These are phyloP conservation scores for Botryotinia calthae DNA, from an alignment of 2,329 filamentous ascomycete genomes.

Conservation along the genomic window DNA sequence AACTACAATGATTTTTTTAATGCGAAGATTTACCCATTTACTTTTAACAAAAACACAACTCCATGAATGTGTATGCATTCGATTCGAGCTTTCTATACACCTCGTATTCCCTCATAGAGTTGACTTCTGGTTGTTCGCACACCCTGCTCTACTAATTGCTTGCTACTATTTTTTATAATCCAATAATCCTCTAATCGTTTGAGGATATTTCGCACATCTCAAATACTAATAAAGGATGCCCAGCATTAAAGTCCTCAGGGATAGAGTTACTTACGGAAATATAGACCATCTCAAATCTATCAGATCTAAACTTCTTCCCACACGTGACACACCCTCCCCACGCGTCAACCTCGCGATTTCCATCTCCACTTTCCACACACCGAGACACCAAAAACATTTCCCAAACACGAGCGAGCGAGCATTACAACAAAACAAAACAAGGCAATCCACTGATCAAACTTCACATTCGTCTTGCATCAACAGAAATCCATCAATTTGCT, in stretches of 20 bases:
- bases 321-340: background rate
- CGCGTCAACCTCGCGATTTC: slow-evolving; percentile 15
- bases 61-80: background rate
- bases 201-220: background rate
- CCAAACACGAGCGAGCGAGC: background rate
- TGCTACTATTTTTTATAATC: background rate
- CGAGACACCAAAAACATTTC: background rate
- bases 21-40: background rate
- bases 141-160: background rate
- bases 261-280: background rate
- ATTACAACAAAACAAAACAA: background rate
- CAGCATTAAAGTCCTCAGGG: too few relatives aligned
- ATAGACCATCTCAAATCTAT: background rate
- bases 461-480: background rate
- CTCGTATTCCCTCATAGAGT: background rate
- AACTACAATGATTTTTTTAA: background rate
- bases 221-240: too few relatives aligned
- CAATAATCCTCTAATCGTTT: background rate
- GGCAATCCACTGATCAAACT: background rate
- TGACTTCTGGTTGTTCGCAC: background rate
- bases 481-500: background rate
- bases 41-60: background rate
- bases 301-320: background rate
- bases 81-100: background rate
- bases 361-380: background rate